Base-by-base conservation (phyloP, 2,329 filamentous ascomycete genomes). In the Blastomyces emzantsi region DNA sequence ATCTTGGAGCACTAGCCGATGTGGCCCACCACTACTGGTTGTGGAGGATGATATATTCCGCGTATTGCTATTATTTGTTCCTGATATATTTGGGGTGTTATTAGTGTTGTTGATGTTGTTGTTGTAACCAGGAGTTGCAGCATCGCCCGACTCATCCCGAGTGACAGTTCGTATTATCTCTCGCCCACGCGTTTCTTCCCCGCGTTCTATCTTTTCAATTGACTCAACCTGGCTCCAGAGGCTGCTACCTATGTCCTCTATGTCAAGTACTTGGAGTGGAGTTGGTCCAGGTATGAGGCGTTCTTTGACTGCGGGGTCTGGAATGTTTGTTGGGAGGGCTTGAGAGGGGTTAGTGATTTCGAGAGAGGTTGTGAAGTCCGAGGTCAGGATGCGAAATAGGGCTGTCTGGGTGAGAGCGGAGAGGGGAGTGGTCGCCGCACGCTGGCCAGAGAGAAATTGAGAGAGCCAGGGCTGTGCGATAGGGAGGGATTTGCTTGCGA, bases 161-260 rank as follows among this genome's bases (percentile, higher is more conserved):
- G 81, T 80, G 0, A 86, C 82, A 0, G 94, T 83, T 2, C 93
- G 83, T 22, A 97, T 85, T 39, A 99, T 85, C 73, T 97, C 89
- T 11, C 92, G 79, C 0, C 94, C 94, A 51, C 79, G 78, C n/a
- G 79, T 73, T 2, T 80, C 76, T 64, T 82, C 78, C 5, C 80
- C 76, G 15, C 78, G 76, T 69, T 84, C 81, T 2, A 83, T 73
- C 9, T 81, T 78, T 60, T 80, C 80, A 52, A 83, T 85, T 43
- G 87, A 86, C 74, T 97, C 91, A 41, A 96, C 83, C 74, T 97
- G 91, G 67, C 90, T 88, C 90, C 92, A 96, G 61, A 89, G 83
- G 69, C 88, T 91, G 61, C 84, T 82, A 1, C 87, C 83, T 25
- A 97, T 82, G 72, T 97, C 92, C 72, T 96, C 88, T 8, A 97